phyloP scores from a whole-genome alignment of 768 basidiomycete species.

The Lactarius sp. region DNA sequence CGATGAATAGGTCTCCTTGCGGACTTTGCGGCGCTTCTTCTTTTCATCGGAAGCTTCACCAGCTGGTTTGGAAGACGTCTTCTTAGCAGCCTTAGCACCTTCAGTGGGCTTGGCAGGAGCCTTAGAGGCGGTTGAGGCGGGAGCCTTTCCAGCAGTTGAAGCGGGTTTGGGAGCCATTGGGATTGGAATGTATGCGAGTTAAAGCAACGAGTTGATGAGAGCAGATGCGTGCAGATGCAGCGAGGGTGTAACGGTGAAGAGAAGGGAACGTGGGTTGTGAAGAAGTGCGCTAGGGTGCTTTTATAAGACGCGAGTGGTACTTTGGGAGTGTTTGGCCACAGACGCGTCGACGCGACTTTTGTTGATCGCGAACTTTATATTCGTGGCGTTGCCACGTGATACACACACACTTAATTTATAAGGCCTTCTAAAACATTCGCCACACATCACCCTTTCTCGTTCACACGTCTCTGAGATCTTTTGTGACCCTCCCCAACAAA shows the following conservation, averaged over 20 bases:
- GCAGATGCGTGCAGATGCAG: conserved; percentile 1
- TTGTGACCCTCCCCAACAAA: background rate
- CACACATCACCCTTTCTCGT: conserved; percentile 15
- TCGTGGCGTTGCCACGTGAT: conserved; percentile 17
- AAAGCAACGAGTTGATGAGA: conserved; percentile 7
- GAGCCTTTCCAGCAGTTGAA: conserved; percentile 81
- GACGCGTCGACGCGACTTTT: conserved; percentile 35
- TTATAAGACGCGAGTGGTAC: conserved; percentile 33
- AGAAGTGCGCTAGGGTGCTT: conserved; percentile 21
- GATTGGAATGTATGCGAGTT: conserved; percentile 35
- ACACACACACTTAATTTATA: conserved; percentile 7
- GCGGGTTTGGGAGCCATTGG: conserved; percentile 69
- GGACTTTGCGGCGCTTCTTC: conserved; percentile 81
- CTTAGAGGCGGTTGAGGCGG: conserved; percentile 64
- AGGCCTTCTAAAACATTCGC: background rate
- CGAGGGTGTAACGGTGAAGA: conserved; percentile 4
- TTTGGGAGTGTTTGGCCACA: conserved; percentile 37
- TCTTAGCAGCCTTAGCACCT: conserved; percentile 73
- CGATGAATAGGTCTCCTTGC: conserved; percentile 91
- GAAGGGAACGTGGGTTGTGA: conserved; percentile 23
- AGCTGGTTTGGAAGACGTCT: conserved; percentile 56
- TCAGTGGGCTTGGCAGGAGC: conserved; percentile 63
- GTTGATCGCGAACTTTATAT: conserved; percentile 34
- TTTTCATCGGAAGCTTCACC: conserved; percentile 61
- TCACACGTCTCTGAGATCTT: conserved; percentile 7